Evolutionary conservation across 2,329 filamentous ascomycete species (phyloP).

Genomic region (Penicillium thymicola): DNA sequence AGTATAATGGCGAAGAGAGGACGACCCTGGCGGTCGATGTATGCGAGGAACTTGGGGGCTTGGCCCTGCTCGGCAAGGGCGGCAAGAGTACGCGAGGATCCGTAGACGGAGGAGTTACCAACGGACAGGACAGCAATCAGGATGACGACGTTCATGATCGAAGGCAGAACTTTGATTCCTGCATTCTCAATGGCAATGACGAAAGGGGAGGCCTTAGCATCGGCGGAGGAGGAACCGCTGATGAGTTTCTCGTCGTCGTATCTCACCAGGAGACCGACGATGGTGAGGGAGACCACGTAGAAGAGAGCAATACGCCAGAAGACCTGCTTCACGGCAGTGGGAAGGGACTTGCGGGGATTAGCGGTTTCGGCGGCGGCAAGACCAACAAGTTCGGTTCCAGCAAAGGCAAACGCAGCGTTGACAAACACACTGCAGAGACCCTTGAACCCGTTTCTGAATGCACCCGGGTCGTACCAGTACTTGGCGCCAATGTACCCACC

Average conservation of each 20-base stretch:
- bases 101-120: slow-evolving; percentile 88
- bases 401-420: slow-evolving; percentile 61
- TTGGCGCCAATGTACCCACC: slow-evolving; percentile 75
- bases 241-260: slow-evolving; percentile 66
- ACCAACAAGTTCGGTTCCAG: slow-evolving; percentile 61
- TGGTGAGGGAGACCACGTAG: slow-evolving; percentile 76
- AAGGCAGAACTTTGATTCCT: slow-evolving; percentile 75
- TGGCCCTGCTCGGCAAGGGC: slow-evolving; percentile 85
- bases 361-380: slow-evolving; percentile 58
- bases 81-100: slow-evolving; percentile 83
- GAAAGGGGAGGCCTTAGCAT: slow-evolving; percentile 79
- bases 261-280: slow-evolving; percentile 79
- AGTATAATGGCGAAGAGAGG: slow-evolving; percentile 70
- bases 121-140: slow-evolving; percentile 86
- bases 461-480: slow-evolving; percentile 77
- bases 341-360: slow-evolving; percentile 66
- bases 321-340: slow-evolving; percentile 85
- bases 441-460: slow-evolving; percentile 65
- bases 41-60: slow-evolving; percentile 72
- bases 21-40: slow-evolving; percentile 78
- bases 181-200: slow-evolving; percentile 88
- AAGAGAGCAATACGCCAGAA: slow-evolving; percentile 93
- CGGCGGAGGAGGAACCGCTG: slow-evolving; percentile 53
- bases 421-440: slow-evolving; percentile 63
- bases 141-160: slow-evolving; percentile 93